A percentile compares a stretch with the other conserved stretches of the same genome.
Conservation (phyloP, 2,329 filamentous ascomycete genomes). For the Colletotrichum tropicale region DNA sequence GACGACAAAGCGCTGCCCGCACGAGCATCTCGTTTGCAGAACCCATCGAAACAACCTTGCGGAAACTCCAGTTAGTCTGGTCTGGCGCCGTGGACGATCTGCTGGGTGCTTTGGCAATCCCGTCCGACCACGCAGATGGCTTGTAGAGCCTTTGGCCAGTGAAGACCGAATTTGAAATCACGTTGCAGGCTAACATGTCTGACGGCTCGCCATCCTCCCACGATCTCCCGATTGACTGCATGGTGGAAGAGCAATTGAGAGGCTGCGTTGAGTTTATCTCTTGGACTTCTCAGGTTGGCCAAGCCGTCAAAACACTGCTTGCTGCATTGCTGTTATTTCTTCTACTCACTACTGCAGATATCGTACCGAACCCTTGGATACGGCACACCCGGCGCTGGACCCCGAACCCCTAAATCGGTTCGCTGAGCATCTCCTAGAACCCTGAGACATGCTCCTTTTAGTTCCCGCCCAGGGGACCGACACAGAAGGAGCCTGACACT, state of each 20-base stretch:
- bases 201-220: neutral
- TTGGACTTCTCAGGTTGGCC: neutral
- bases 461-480: neutral
- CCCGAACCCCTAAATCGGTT: neutral
- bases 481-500: neutral
- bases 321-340: neutral
- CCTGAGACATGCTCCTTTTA: neutral
- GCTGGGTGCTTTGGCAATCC: neutral
- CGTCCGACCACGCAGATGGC: neutral
- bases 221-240: neutral
- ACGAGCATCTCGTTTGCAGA: neutral
- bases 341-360: neutral
- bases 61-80: neutral
- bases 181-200: neutral
- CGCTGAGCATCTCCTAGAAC: neutral
- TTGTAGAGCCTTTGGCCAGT: neutral
- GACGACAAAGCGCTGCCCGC: slow-evolving; percentile 5
- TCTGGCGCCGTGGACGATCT: neutral
- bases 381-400: neutral
- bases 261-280: neutral
- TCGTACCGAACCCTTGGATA: neutral
- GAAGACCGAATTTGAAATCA: neutral
- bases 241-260: neutral
- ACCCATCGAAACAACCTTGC: neutral
- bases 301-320: neutral